A percentile compares a stretch with the other conserved stretches of the same genome.
These are phyloP conservation scores for Stagonosporopsis cucurbitacearum DNA, from an alignment of 2,329 filamentous ascomycete species.

Conservation along the genomic window DNA sequence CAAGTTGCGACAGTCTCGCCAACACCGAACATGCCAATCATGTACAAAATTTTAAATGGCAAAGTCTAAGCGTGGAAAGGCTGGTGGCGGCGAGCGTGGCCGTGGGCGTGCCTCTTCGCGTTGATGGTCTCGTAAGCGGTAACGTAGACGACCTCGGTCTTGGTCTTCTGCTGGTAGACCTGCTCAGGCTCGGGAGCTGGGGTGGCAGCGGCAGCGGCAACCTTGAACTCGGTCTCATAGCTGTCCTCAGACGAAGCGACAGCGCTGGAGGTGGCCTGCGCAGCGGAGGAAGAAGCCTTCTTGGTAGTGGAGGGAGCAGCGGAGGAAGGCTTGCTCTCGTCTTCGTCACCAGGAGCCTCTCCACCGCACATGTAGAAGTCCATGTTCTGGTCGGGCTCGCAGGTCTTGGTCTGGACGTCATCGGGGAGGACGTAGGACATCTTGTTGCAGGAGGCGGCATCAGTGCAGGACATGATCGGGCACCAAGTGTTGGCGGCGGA, in stretches of 20 bases:
- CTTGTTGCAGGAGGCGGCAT: constrained; percentile 31
- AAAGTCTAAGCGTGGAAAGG: constrained; percentile 42
- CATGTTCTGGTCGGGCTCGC: constrained; percentile 34
- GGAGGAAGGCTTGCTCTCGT: constrained; percentile 16
- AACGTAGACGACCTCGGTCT: constrained; percentile 42
- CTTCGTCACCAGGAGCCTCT: constrained; percentile 32
- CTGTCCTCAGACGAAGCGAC: constrained; percentile 17
- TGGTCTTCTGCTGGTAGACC: constrained; percentile 28
- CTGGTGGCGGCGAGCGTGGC: constrained; percentile 38
- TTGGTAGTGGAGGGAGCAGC: constrained; percentile 20
- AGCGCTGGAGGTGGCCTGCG: constrained; percentile 18
- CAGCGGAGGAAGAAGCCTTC: constrained; percentile 8
- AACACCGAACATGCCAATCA: constrained; percentile 30
- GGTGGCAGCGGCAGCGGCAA: constrained; percentile 35
- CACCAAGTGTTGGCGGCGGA: constrained; percentile 38
- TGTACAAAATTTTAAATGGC: constrained; percentile 21
- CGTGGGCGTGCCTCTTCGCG: constrained; percentile 45
- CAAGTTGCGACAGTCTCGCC: constrained; percentile 29
- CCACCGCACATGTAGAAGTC: constrained; percentile 47
- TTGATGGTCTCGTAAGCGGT: constrained; percentile 42
- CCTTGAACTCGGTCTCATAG: constrained; percentile 23
- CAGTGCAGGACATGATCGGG: constrained; percentile 38
- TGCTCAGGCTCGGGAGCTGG: constrained; percentile 22
- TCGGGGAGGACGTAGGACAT: constrained; percentile 43
- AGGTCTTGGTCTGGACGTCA: constrained; percentile 44